Evolutionary conservation across 2,329 filamentous ascomycete species (phyloP).

Genomic region (Verticillium longisporum): DNA sequence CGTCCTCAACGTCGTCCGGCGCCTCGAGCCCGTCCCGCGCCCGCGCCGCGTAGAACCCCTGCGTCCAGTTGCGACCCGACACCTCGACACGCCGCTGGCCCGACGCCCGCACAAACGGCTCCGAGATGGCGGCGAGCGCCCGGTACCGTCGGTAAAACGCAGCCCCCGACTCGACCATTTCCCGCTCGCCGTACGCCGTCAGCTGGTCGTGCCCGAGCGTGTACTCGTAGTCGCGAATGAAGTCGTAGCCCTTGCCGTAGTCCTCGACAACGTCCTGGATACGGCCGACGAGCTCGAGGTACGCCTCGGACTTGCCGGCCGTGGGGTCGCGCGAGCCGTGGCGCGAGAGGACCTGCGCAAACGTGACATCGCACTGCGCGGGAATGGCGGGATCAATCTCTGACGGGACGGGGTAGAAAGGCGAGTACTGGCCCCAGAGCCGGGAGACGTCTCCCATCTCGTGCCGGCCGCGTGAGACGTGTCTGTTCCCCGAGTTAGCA

Average conservation of each 20-base stretch:
- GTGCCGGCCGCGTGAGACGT: slow-evolving; percentile 36
- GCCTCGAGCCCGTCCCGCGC: slow-evolving; percentile 26
- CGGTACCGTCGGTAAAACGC: slow-evolving; percentile 72
- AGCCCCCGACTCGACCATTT: slow-evolving; percentile 68
- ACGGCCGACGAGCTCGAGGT: slow-evolving; percentile 55
- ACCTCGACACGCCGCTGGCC: slow-evolving; percentile 64
- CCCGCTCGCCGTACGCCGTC: slow-evolving; percentile 57
- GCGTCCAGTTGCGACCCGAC: slow-evolving; percentile 69
- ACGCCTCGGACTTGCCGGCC: slow-evolving; percentile 53
- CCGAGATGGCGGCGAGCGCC: slow-evolving; percentile 45
- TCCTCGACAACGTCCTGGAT: slow-evolving; percentile 52
- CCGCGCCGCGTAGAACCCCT: slow-evolving; percentile 57
- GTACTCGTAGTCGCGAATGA: slow-evolving; percentile 67
- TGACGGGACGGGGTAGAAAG: slow-evolving; percentile 71
- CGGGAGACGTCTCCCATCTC: slow-evolving; percentile 47
- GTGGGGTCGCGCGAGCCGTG: slow-evolving; percentile 85
- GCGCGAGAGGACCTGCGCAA: slow-evolving; percentile 74
- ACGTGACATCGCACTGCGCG: slow-evolving; percentile 64
- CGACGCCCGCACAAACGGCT: slow-evolving; percentile 67
- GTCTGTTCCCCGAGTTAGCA: neutral
- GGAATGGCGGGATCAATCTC: slow-evolving; percentile 56
- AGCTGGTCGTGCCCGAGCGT: slow-evolving; percentile 63
- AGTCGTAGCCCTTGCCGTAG: slow-evolving; percentile 61
- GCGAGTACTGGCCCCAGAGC: slow-evolving; percentile 82
- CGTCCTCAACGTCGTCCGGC: slow-evolving; percentile 38